These are phyloP conservation scores for Chalciporus sp. DNA, from an alignment of 1,284 basidiomycete species.

Conservation along the genomic window DNA sequence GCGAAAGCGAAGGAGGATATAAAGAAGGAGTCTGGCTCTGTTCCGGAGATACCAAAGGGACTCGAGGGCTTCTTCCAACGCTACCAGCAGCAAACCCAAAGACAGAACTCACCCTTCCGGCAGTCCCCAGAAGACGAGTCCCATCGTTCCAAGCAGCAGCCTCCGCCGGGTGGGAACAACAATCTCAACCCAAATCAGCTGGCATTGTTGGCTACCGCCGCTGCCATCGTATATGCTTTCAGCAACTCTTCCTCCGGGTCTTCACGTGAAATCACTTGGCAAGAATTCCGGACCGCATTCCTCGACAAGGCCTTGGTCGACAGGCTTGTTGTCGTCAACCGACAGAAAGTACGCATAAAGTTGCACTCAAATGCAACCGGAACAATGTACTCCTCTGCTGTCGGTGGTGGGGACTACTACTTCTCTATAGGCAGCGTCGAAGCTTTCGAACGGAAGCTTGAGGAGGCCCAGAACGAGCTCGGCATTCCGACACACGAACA, in stretches of 20 bases:
- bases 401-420: conserved; percentile 70
- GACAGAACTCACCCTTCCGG: conserved; percentile 34
- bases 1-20: conserved; percentile 36
- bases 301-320: conserved; percentile 97
- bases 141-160: conserved; percentile 47
- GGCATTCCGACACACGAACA: conserved; percentile 91
- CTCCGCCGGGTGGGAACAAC: conserved; percentile 45
- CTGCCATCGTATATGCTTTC: conserved; percentile 70
- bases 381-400: conserved; percentile 63
- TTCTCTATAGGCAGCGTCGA: conserved; percentile 99
- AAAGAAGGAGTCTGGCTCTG: conserved; percentile 22
- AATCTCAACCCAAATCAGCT: conserved; percentile 63
- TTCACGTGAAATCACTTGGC: conserved; percentile 95
- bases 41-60: conserved; percentile 46
- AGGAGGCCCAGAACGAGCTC: conserved; percentile 92
- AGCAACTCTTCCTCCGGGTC: conserved; percentile 59
- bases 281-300: conserved; percentile 95
- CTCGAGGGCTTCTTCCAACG: conserved; percentile 82
- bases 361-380: conserved; percentile 85
- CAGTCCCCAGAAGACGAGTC: conserved; percentile 41
- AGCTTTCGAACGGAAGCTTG: conserved; percentile 93
- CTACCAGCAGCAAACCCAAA: conserved; percentile 61
- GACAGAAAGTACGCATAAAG: conserved; percentile 86
- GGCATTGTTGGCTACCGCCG: conserved; percentile 57
- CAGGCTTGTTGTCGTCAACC: conserved; percentile 92